These are phyloP conservation scores for Globisporangium rhizosaccharum DNA, from an alignment of 352 stramenopile species.

Conservation along the genomic window DNA sequence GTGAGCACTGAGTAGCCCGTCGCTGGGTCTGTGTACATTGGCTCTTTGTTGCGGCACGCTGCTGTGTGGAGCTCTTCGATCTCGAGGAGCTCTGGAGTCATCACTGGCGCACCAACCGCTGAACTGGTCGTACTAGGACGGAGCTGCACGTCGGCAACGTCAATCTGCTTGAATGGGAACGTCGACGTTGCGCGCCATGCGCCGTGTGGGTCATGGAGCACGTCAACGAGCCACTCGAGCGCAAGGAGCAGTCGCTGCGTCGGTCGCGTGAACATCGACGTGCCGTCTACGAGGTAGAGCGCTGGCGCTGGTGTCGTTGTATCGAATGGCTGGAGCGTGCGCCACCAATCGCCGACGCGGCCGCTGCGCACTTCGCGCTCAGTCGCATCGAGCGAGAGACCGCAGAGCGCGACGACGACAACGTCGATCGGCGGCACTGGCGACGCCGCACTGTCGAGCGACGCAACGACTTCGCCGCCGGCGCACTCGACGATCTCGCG, in stretches of 20 bases:
- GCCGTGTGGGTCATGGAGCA: conserved; percentile 23
- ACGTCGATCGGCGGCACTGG: conserved; percentile 22
- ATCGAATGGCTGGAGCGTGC: conserved; percentile 7
- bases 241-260: conserved; percentile 44
- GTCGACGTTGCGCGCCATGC: conserved; percentile 23
- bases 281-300: conserved; percentile 61
- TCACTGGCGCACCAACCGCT: not conserved
- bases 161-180: conserved; percentile 41
- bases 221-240: conserved; percentile 54
- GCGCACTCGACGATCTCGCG: conserved; percentile 51
- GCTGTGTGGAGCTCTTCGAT: conserved; percentile 66
- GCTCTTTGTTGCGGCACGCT: conserved; percentile 58
- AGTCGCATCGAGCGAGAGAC: conserved; percentile 39
- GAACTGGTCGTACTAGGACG: not conserved
- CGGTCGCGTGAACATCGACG: conserved; percentile 68
- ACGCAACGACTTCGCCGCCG: conserved; percentile 34
- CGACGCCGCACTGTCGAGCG: conserved; percentile 7
- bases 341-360: conserved; percentile 40
- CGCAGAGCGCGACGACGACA: conserved; percentile 60
- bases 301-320: conserved; percentile 15
- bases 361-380: conserved; percentile 31
- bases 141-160: conserved; percentile 4
- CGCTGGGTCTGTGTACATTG: conserved; percentile 80
- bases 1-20: conserved; percentile 90
- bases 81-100: conserved; percentile 23